phyloP scores from a whole-genome alignment of 2,329 filamentous ascomycete species.

The Ophiocordyceps camponoti-saundersi region DNA sequence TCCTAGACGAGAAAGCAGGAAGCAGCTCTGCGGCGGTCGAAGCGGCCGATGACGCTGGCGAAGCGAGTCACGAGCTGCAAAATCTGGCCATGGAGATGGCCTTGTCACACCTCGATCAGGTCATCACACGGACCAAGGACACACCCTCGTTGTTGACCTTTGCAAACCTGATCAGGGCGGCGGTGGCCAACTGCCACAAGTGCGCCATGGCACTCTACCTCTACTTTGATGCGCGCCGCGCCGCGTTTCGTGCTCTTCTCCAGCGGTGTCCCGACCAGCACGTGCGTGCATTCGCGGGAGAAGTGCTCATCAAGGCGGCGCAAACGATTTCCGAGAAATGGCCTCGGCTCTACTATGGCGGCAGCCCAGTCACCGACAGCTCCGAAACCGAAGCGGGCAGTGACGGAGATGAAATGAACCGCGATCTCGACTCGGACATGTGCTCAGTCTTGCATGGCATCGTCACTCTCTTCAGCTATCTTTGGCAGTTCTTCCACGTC shows the following conservation, averaged over 20 bases:
- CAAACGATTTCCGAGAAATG: slow-evolving; percentile 29
- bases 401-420: slow-evolving; percentile 11
- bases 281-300: slow-evolving; percentile 35
- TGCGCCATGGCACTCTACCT: slow-evolving; percentile 43
- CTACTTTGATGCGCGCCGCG: slow-evolving; percentile 39
- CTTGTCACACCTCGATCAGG: slow-evolving; percentile 55
- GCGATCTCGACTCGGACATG: slow-evolving; percentile 8
- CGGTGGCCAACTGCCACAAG: slow-evolving; percentile 27
- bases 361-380: not conserved
- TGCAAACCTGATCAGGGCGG: slow-evolving; percentile 27
- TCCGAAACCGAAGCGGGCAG: slow-evolving; percentile 1
- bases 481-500: slow-evolving; percentile 47
- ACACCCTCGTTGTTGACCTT: slow-evolving; percentile 43
- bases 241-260: slow-evolving; percentile 46
- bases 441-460: slow-evolving; percentile 13
- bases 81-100: slow-evolving; percentile 35
- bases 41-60: not conserved
- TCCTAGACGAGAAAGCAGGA: slow-evolving; percentile 17
- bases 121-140: slow-evolving; percentile 57
- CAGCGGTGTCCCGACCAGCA: slow-evolving; percentile 39
- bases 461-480: slow-evolving; percentile 30
- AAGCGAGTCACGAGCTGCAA: slow-evolving; percentile 17
- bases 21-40: not conserved
- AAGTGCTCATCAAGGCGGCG: slow-evolving; percentile 35
- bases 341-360: slow-evolving; percentile 28